Conservation (phyloP, 2,329 filamentous ascomycete genomes). For the Lachnellula willkommii region DNA sequence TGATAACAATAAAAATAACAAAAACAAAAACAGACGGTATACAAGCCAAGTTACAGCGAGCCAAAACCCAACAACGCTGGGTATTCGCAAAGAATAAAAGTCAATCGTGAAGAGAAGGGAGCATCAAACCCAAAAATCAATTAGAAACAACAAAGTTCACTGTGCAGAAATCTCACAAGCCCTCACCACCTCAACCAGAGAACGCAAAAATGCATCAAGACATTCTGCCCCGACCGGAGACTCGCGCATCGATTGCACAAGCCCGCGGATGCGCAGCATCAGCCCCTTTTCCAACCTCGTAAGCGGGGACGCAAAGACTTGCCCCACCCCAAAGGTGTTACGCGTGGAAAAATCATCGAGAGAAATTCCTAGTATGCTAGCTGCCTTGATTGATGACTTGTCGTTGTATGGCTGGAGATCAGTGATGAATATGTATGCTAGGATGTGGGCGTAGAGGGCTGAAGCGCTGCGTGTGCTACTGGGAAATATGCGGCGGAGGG, state of each 20-base stretch:
- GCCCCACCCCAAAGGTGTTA: too few relatives aligned
- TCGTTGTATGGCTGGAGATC: background rate
- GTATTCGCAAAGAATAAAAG: too few relatives aligned
- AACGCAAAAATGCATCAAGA: background rate
- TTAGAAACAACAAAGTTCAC: background rate
- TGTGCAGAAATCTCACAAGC: background rate
- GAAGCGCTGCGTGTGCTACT: conserved; percentile 7
- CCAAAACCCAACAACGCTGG: background rate
- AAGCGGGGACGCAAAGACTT: background rate
- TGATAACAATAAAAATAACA: too few relatives aligned
- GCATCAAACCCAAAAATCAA: background rate
- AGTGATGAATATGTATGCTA: conserved; percentile 21
- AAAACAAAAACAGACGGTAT: too few relatives aligned
- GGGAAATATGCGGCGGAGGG: conserved; percentile 25
- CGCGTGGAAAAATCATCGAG: background rate
- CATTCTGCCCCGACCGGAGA: background rate
- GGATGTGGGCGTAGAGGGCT: conserved; percentile 26
- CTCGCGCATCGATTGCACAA: background rate
- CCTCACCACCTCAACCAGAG: background rate
- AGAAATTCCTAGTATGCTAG: background rate
- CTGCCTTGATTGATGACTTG: background rate
- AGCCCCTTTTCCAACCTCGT: background rate
- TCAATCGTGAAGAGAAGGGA: background rate
- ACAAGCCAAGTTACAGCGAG: background rate
- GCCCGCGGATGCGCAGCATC: background rate